These are phyloP conservation scores for Polygonum maritimum DNA, from an alignment of 148 eudicot species.

Conservation along the genomic window DNA sequence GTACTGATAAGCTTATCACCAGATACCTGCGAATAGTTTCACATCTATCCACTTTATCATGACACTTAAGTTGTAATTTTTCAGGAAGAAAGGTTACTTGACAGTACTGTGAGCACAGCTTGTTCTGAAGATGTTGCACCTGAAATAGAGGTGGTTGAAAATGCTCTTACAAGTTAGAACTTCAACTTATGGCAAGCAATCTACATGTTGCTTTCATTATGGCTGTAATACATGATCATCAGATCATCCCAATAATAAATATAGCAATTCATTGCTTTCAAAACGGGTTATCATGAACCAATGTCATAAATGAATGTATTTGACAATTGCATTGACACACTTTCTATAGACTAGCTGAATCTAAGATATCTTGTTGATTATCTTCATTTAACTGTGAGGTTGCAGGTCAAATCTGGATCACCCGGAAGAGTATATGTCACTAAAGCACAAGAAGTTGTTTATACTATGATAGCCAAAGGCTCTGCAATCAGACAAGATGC, in stretches of 20 bases:
- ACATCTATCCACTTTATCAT: neutral
- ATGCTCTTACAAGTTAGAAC: neutral
- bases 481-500: conserved; percentile 87
- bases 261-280: neutral
- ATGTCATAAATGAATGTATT: neutral
- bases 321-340: neutral
- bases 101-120: conserved; percentile 26
- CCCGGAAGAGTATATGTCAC: conserved; percentile 48
- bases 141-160: conserved; percentile 17
- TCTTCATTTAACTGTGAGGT: neutral
- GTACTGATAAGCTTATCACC: conserved; percentile 23
- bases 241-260: neutral
- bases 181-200: neutral
- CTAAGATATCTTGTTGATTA: neutral
- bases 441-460: conserved; percentile 95
- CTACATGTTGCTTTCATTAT: conserved; percentile 2
- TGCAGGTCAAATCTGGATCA: conserved; percentile 41
- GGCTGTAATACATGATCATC: neutral
- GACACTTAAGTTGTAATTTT: neutral
- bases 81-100: conserved; percentile 47
- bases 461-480: conserved; percentile 85
- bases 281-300: neutral
- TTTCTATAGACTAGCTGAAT: neutral
- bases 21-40: neutral
- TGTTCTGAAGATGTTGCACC: conserved; percentile 28